Conservation (phyloP, 2,329 filamentous ascomycete species). For the Colletotrichum magnum region DNA sequence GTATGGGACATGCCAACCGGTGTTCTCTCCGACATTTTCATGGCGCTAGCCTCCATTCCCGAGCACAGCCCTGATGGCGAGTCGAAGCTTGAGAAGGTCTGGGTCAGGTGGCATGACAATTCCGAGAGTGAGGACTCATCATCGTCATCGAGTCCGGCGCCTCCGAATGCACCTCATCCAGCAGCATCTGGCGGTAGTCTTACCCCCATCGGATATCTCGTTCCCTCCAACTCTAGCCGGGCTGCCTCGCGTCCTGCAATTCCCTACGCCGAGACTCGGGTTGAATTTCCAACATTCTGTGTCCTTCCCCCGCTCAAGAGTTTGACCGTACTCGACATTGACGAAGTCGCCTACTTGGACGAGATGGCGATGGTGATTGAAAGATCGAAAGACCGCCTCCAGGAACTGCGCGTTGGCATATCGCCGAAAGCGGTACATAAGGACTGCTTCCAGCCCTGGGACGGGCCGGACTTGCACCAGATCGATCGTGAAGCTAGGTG, state of each 20-base stretch:
- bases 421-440: slow-evolving; percentile 61
- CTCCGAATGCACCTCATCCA: slow-evolving; percentile 40
- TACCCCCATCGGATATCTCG: slow-evolving; percentile 58
- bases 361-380: slow-evolving; percentile 85
- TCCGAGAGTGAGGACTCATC: slow-evolving; percentile 58
- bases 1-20: slow-evolving; percentile 93
- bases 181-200: slow-evolving; percentile 54
- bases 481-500: slow-evolving; percentile 71
- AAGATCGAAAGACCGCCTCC: slow-evolving; percentile 74
- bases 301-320: slow-evolving; percentile 82
- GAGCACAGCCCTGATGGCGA: slow-evolving; percentile 70
- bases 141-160: slow-evolving; percentile 47
- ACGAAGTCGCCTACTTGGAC: slow-evolving; percentile 85
- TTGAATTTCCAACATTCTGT: slow-evolving; percentile 86
- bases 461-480: slow-evolving; percentile 73
- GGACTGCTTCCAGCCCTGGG: slow-evolving; percentile 74
- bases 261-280: slow-evolving; percentile 67
- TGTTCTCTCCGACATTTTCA: slow-evolving; percentile 84
- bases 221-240: slow-evolving; percentile 47
- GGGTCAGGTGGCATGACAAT: slow-evolving; percentile 89
- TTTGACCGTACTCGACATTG: slow-evolving; percentile 83
- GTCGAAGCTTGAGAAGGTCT: slow-evolving; percentile 80
- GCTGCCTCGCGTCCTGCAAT: slow-evolving; percentile 55
- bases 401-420: slow-evolving; percentile 82
- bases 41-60: slow-evolving; percentile 80